Base-by-base conservation (phyloP, 257 asterid genomes). In the Jasminum sambac region DNA sequence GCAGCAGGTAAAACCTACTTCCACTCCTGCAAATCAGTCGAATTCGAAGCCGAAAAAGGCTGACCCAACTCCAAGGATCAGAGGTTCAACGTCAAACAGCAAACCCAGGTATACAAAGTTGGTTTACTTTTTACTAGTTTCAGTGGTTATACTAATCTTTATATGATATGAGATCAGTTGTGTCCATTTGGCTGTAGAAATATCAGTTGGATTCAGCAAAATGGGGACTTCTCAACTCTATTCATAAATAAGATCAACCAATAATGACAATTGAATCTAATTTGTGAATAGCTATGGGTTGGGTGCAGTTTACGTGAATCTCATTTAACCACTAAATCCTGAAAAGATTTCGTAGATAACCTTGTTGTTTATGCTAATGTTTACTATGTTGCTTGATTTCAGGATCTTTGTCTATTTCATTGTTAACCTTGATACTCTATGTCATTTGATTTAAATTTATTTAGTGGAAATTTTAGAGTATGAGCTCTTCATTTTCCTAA, bases 61-160 rank as follows among this genome's bases (percentile, higher is more conserved):
- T 9, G 96, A 84, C 62, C 73, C 75, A 60, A 40, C 85, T 34
- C 78, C 87, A 64, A 90, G 75, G 79, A 87, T 76, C 73, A 87
- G 88, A 81, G 97, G 89, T 57, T 91, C 98, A 34, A 80, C 98
- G 23, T 91, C 99, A 73, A 84, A 81, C 77, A 83, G 80, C 83
- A 83, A 84, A 86, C 88, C 77, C 64, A 86, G 92, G 99, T 95
- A 81, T 74, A 78, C 21, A 34, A 55, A 55, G 21, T 7, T 55
- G 11, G 13, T 17, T 19, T 21, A 55, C 34, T 13, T 17, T 5
- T 55, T 55, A 21, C 23, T 55, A 11, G 30, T 3, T 52, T 19
- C 19, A 1, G 2, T 52, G 11, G 14, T 23, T 55, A 55, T 19
- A 21, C 34, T 55, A 10, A 19, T 30, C 62, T 23, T 6, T 55